These are phyloP conservation scores for Fusarium buharicum DNA, from an alignment of 2,329 filamentous ascomycete genomes.

Conservation along the genomic window DNA sequence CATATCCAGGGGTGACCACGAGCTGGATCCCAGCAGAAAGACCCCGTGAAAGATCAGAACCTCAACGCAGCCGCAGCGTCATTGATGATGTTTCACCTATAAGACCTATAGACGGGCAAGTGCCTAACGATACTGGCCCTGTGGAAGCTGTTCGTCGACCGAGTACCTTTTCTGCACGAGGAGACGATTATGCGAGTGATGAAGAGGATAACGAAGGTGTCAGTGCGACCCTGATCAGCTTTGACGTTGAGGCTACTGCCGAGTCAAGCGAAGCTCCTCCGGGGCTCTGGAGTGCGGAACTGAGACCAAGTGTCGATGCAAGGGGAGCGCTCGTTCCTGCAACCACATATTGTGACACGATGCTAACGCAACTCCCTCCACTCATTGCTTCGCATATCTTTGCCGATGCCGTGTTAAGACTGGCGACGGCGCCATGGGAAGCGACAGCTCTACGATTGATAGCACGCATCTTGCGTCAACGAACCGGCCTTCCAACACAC, in stretches of 20 bases:
- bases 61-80: constrained; percentile 38
- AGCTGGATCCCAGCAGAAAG: constrained; percentile 22
- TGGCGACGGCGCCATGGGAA: constrained; percentile 60
- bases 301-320: constrained; percentile 61
- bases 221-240: constrained; percentile 68
- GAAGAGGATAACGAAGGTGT: constrained; percentile 67
- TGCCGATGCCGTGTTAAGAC: constrained; percentile 54
- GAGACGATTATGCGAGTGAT: constrained; percentile 64
- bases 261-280: constrained; percentile 62
- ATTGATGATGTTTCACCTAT: constrained; percentile 42
- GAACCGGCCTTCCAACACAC: constrained; percentile 51
- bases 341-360: constrained; percentile 59
- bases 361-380: constrained; percentile 62
- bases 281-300: constrained; percentile 68
- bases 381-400: constrained; percentile 60
- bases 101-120: constrained; percentile 47
- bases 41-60: constrained; percentile 30
- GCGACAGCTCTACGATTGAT: constrained; percentile 58
- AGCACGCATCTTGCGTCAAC: constrained; percentile 55
- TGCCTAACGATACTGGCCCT: constrained; percentile 41
- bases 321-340: constrained; percentile 39
- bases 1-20: constrained; percentile 41
- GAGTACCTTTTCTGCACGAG: constrained; percentile 60
- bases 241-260: constrained; percentile 68
- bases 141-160: constrained; percentile 54